Conservation (phyloP, 805 yeast species). For the Candida suzukii region DNA sequence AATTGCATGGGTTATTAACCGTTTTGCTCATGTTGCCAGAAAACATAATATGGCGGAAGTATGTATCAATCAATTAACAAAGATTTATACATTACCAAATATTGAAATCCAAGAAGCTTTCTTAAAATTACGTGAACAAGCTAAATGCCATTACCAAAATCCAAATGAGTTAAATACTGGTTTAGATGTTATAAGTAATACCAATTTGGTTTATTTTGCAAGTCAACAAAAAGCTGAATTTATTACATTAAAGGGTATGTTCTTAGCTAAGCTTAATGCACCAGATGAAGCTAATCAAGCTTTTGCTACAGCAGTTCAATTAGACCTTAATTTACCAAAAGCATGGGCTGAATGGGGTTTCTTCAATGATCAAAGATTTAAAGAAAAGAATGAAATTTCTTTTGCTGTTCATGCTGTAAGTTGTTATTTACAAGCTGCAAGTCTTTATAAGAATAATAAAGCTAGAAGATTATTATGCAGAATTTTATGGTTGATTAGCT, state of each 20-base stretch:
- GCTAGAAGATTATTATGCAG: conserved; percentile 83
- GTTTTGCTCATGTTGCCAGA: conserved; percentile 98
- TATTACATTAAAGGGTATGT: conserved; percentile 97
- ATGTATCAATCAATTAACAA: conserved; percentile 84
- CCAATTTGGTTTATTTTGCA: conserved; percentile 92
- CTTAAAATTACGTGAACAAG: conserved; percentile 91
- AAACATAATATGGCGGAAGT: conserved; percentile 97
- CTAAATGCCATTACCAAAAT: conserved; percentile 93
- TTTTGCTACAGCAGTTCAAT: conserved; percentile 95
- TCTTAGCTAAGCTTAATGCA: conserved; percentile 82
- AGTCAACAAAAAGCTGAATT: conserved; percentile 98
- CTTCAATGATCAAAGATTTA: conserved; percentile 82
- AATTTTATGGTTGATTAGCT: conserved; percentile 85
- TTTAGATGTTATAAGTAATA: conserved; percentile 91
- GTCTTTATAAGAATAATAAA: conserved; percentile 87
- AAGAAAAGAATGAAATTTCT: conserved; percentile 70
- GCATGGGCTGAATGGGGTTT: conserved; percentile 99
- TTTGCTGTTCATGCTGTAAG: conserved; percentile 91
- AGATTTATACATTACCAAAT: conserved; percentile 92
- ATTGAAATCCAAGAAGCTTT: conserved; percentile 98
- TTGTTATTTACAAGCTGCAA: conserved; percentile 96
- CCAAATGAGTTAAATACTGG: conserved; percentile 90
- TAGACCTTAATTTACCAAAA: conserved; percentile 87
- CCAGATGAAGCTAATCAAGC: conserved; percentile 96
- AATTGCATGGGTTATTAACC: conserved; percentile 96